Conservation (phyloP, 1,284 basidiomycete genomes). For the Sanghuangporus sanghuang region DNA sequence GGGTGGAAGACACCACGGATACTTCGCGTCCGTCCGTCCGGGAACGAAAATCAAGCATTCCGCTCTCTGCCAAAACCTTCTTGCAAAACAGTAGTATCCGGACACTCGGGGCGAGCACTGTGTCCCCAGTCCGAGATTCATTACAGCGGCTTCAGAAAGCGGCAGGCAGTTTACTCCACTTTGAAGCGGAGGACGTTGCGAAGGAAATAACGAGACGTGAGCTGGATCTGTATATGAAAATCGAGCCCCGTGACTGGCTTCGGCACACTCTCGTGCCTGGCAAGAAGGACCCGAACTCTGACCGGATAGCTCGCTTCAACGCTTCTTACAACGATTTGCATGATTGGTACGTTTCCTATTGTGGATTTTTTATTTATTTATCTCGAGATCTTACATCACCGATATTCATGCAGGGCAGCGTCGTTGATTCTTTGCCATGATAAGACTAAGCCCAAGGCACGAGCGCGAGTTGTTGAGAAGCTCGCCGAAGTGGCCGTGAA, state of each 20-base stretch:
- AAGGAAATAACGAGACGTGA: conserved; percentile 74
- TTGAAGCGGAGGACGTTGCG: conserved; percentile 53
- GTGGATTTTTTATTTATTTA: background rate
- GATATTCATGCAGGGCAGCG: conserved; percentile 49
- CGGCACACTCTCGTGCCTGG: conserved; percentile 64
- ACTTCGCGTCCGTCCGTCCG: conserved; percentile 26
- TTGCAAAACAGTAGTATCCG: conserved; percentile 18
- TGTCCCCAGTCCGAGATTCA: conserved; percentile 8
- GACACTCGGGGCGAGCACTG: background rate
- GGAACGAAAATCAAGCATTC: conserved; percentile 64
- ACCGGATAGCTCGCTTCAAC: conserved; percentile 67
- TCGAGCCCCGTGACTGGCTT: conserved; percentile 79
- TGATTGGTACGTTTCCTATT: conserved; percentile 51
- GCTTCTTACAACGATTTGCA: conserved; percentile 70
- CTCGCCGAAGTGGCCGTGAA: conserved; percentile 70
- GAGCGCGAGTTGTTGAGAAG: conserved; percentile 74
- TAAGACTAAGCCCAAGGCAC: conserved; percentile 49
- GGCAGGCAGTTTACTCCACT: conserved; percentile 28
- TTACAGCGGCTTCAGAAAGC: conserved; percentile 5
- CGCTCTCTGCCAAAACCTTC: conserved; percentile 42
- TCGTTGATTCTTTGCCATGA: conserved; percentile 79
- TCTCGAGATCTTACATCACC: background rate
- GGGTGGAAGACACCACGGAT: conserved; percentile 23
- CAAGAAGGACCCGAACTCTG: conserved; percentile 55
- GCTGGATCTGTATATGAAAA: conserved; percentile 57